phyloP scores from a whole-genome alignment of 768 basidiomycete species.

The Rhodosporidiobolus odoratus region DNA sequence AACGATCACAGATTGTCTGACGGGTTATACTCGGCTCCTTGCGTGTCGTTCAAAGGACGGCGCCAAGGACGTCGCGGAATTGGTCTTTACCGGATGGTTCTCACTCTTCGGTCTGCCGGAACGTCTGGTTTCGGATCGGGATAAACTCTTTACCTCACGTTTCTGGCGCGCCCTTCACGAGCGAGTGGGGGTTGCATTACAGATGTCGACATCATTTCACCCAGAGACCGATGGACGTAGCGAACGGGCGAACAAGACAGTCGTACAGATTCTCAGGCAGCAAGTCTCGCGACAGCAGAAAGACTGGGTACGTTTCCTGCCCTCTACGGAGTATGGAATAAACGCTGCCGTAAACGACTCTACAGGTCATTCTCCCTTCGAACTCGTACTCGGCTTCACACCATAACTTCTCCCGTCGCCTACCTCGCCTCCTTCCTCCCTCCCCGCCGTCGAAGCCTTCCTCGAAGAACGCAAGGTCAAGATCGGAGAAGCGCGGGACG shows the following conservation, averaged over 20 bases:
- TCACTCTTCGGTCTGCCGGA: too few relatives aligned
- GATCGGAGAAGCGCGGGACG: conserved; percentile 9
- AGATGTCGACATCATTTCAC: conserved; percentile 10
- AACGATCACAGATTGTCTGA: conserved; percentile 22
- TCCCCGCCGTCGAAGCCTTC: neutral
- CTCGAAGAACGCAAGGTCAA: neutral
- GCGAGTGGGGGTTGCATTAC: neutral
- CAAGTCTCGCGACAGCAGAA: neutral
- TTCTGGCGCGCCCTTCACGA: conserved; percentile 8
- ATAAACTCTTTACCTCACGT: neutral
- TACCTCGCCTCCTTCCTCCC: neutral
- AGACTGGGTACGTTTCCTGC: too few relatives aligned
- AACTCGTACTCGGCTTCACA: conserved; percentile 5
- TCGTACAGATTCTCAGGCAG: neutral
- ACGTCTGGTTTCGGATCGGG: too few relatives aligned
- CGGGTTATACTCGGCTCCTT: conserved; percentile 42
- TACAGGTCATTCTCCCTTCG: neutral
- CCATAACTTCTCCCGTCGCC: neutral
- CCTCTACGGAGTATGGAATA: conserved; percentile 4
- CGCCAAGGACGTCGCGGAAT: conserved; percentile 22
- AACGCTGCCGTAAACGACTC: neutral
- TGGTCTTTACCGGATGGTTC: conserved; percentile 10
- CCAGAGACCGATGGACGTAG: conserved; percentile 10
- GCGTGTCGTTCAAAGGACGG: conserved; percentile 7
- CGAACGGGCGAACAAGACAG: conserved; percentile 12